Percentiles rank a stretch among this genome's conserved stretches.
These are phyloP conservation scores for Penicillium paradoxum DNA, from an alignment of 495 filamentous ascomycete species.

Conservation along the genomic window DNA sequence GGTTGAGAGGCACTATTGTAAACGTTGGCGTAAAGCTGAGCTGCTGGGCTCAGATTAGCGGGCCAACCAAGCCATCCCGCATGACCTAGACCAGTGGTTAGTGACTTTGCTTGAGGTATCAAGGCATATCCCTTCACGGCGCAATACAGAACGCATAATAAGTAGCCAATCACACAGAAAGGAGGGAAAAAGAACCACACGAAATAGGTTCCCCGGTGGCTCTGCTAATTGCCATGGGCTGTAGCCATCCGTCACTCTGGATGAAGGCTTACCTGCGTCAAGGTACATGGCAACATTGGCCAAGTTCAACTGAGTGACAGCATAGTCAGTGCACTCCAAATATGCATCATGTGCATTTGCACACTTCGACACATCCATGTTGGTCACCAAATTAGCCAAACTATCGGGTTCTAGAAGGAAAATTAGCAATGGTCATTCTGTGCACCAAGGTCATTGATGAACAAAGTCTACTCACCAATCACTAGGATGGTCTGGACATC, in stretches of 20 bases:
- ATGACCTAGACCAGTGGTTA: conserved; percentile 23
- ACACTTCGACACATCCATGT: conserved; percentile 59
- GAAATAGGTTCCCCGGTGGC: background rate
- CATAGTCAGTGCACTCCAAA: conserved; percentile 66
- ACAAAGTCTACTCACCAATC: conserved; percentile 44
- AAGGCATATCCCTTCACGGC: background rate
- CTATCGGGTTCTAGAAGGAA: conserved; percentile 65
- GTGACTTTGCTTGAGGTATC: background rate
- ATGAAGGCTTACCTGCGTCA: conserved; percentile 54
- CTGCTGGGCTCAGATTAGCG: conserved; percentile 69
- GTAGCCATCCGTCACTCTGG: background rate
- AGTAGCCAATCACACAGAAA: no score
- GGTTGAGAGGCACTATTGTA: conserved; percentile 64
- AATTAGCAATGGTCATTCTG: conserved; percentile 38
- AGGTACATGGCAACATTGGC: conserved; percentile 80
- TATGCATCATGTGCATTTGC: conserved; percentile 58
- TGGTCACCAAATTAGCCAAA: conserved; percentile 77
- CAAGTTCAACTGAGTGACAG: conserved; percentile 64
- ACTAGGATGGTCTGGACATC: conserved; percentile 37
- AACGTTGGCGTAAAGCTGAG: conserved; percentile 59
- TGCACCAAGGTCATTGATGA: background rate
- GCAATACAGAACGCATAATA: background rate
- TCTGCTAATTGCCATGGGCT: background rate
- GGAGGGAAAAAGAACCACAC: background rate
- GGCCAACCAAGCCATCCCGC: conserved; percentile 79